phyloP scores from a whole-genome alignment of 192 early-diverging fungal species.

The Rhizophagus prolifer region DNA sequence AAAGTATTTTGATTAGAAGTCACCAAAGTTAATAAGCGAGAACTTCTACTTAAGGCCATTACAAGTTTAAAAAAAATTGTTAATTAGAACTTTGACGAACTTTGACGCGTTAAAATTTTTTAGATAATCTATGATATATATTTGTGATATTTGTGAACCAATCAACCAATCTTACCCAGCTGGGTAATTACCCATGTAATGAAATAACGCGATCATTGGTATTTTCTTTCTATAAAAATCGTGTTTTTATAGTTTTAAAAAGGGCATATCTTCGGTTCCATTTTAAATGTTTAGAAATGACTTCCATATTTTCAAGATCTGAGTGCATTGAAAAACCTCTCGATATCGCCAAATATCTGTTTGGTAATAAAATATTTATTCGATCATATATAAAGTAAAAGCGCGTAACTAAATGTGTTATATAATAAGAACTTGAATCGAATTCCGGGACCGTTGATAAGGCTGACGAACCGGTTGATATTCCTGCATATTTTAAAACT shows the following conservation, averaged over 20 bases:
- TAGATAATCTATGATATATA: no score
- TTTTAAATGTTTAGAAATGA: no score
- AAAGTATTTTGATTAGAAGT: neutral
- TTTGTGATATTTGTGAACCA: no score
- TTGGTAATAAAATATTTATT: conserved; percentile 10
- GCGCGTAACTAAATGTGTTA: neutral
- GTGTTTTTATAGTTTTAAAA: no score
- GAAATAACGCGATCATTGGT: no score
- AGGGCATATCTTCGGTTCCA: no score
- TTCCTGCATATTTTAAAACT: conserved; percentile 35
- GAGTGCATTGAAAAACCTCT: conserved; percentile 18
- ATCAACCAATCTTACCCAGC: no score
- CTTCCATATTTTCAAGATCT: neutral
- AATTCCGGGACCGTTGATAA: conserved; percentile 1
- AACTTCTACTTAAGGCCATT: neutral
- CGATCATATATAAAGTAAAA: neutral
- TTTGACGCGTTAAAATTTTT: no score
- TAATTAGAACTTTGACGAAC: no score
- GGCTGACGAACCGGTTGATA: conserved; percentile 34
- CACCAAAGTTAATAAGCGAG: neutral
- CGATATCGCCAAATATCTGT: neutral
- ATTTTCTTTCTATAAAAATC: no score
- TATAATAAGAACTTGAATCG: conserved; percentile 37
- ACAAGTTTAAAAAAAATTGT: no score
- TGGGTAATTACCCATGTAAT: no score